Evolutionary conservation across 1,284 basidiomycete genomes (phyloP).

Genomic region (Ceratobasidium sp.): DNA sequence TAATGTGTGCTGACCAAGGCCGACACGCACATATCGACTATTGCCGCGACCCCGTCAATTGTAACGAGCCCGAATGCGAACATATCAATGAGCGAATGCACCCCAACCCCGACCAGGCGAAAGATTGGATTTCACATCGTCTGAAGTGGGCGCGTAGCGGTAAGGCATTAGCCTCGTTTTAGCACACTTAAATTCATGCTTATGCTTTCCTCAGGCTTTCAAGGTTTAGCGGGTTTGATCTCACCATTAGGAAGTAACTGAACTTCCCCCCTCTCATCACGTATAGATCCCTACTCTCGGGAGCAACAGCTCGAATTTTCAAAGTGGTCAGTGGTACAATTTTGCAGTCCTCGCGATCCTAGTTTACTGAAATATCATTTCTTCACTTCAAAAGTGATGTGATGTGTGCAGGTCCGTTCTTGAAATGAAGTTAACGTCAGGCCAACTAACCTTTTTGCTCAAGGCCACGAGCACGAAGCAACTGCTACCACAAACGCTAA

Average conservation of each 20-base stretch:
- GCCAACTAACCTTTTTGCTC: constrained; percentile 4
- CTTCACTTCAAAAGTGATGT: constrained; percentile 60
- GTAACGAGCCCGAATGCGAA: constrained; percentile 63
- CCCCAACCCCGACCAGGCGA: constrained; percentile 63
- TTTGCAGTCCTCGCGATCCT: neutral
- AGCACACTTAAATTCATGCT: neutral
- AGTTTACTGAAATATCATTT: neutral
- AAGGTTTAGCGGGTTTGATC: too few species aligned
- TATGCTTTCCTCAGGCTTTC: neutral
- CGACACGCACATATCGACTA: constrained; percentile 70
- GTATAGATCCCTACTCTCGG: constrained; percentile 68
- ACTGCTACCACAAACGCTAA: constrained; percentile 59
- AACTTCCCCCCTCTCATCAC: too few species aligned
- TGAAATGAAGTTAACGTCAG: neutral
- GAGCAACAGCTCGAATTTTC: constrained; percentile 67
- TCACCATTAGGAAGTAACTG: too few species aligned
- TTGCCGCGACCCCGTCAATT: constrained; percentile 61
- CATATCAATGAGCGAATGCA: constrained; percentile 64
- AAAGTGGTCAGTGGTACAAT: constrained; percentile 63
- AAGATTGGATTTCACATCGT: constrained; percentile 70
- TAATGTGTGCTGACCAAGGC: constrained; percentile 69
- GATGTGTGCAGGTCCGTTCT: constrained; percentile 64
- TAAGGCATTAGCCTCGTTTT: constrained; percentile 8
- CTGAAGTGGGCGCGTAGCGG: constrained; percentile 66
- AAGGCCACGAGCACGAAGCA: constrained; percentile 66